Conservation (phyloP, 352 stramenopile species). For the Phytophthora pseudosyringae region DNA sequence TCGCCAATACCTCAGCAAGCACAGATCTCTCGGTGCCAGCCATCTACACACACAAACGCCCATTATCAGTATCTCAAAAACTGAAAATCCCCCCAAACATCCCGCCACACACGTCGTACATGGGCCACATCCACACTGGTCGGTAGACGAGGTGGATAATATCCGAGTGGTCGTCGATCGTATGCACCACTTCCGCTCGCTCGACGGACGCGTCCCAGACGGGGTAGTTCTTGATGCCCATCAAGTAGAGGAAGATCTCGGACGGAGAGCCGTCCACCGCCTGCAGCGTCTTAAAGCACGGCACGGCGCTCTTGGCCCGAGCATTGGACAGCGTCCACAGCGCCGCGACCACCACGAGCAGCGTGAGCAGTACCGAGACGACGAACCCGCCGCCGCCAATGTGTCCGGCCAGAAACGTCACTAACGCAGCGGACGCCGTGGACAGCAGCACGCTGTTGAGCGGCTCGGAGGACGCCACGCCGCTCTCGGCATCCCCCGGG, state of each 20-base stretch:
- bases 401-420: slow-evolving; percentile 68
- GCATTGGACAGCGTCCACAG: slow-evolving; percentile 64
- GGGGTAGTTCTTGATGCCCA: slow-evolving; percentile 73
- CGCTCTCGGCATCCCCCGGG: not conserved
- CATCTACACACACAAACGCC: slow-evolving; percentile 43
- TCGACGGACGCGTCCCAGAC: slow-evolving; percentile 78
- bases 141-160: slow-evolving; percentile 81
- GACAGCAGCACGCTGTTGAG: slow-evolving; percentile 70
- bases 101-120: slow-evolving; percentile 44
- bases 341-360: slow-evolving; percentile 48
- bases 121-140: slow-evolving; percentile 80
- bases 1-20: slow-evolving; percentile 77
- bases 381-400: slow-evolving; percentile 69
- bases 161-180: slow-evolving; percentile 81
- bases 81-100: not conserved
- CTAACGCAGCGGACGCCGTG: slow-evolving; percentile 52
- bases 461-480: slow-evolving; percentile 37
- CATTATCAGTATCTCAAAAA: slow-evolving; percentile 5
- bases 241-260: slow-evolving; percentile 79
- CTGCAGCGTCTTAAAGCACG: slow-evolving; percentile 74
- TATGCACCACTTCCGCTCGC: slow-evolving; percentile 68
- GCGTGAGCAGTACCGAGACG: slow-evolving; percentile 54
- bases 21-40: slow-evolving; percentile 70
- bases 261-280: slow-evolving; percentile 68
- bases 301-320: slow-evolving; percentile 47